These are phyloP conservation scores for Blastocystis sp. DNA, from an alignment of 352 stramenopile species.

Conservation along the genomic window DNA sequence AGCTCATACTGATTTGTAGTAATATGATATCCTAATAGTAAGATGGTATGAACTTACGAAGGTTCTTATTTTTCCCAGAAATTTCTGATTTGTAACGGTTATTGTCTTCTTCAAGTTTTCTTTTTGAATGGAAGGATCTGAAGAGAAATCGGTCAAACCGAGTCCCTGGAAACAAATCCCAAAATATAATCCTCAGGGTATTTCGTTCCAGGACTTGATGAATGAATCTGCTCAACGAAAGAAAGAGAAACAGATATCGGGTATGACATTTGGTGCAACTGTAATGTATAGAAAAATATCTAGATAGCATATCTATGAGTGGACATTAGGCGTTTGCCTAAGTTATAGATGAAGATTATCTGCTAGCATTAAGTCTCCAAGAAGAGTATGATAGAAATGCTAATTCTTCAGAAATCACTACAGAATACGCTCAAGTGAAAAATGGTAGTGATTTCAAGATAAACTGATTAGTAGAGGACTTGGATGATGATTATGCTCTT, in stretches of 20 bases:
- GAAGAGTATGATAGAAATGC: conserved; percentile 3
- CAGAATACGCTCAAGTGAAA: neutral
- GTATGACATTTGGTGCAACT: neutral
- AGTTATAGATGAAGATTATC: conserved; percentile 29
- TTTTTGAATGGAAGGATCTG: neutral
- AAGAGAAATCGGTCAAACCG: neutral
- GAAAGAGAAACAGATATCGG: neutral
- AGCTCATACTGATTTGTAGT: too few species aligned
- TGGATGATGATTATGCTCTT: conserved; percentile 19
- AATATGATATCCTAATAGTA: neutral
- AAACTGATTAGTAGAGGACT: neutral
- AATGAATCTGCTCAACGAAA: neutral
- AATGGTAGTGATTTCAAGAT: neutral
- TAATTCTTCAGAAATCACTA: neutral
- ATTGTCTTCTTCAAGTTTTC: neutral
- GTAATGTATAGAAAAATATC: conserved; percentile 10
- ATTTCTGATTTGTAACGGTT: neutral
- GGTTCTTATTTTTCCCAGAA: neutral
- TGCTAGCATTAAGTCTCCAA: neutral
- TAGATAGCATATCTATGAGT: neutral
- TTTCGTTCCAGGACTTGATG: neutral
- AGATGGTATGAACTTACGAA: neutral
- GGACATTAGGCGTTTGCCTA: neutral
- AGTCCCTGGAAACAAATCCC: neutral
- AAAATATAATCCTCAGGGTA: neutral